Evolutionary conservation across 805 yeast species (phyloP).

Genomic region (Candida sonorensis): DNA sequence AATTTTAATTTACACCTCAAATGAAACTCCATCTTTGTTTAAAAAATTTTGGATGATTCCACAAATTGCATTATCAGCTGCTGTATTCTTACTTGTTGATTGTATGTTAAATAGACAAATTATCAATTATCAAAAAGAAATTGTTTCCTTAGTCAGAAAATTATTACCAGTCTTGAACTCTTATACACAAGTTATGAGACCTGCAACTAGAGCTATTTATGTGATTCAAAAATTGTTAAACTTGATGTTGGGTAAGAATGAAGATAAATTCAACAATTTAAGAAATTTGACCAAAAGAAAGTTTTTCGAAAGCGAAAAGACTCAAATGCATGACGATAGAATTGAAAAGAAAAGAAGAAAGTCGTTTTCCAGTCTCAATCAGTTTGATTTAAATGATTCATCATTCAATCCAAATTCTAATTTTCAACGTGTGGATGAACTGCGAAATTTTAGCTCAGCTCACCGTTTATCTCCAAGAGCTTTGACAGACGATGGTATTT

Average conservation of each 20-base stretch:
- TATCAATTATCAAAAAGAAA: constrained; percentile 11
- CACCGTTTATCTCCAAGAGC: too few species aligned
- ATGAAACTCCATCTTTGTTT: constrained; percentile 9
- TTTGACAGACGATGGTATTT: too few species aligned
- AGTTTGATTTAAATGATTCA: too few species aligned
- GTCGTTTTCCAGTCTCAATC: background rate
- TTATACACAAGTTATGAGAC: constrained; percentile 19
- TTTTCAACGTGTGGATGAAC: too few species aligned
- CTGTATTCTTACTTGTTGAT: constrained; percentile 24
- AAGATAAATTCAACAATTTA: constrained; percentile 5
- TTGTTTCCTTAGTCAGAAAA: constrained; percentile 9
- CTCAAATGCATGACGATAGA: background rate
- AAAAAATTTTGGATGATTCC: constrained; percentile 21
- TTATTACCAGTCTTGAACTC: constrained; percentile 17
- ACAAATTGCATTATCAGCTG: constrained; percentile 20
- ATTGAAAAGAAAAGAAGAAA: background rate
- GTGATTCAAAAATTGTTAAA: constrained; percentile 19
- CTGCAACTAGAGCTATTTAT: constrained; percentile 25
- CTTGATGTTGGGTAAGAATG: constrained; percentile 10
- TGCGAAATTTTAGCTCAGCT: too few species aligned
- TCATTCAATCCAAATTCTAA: too few species aligned
- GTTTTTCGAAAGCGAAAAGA: background rate
- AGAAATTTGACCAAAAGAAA: constrained; percentile 6
- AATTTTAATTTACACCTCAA: constrained; percentile 11
- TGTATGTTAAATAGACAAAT: constrained; percentile 18